Evolutionary conservation across 2,329 filamentous ascomycete species (phyloP).

Genomic region (Drechslerella coelobrocha): DNA sequence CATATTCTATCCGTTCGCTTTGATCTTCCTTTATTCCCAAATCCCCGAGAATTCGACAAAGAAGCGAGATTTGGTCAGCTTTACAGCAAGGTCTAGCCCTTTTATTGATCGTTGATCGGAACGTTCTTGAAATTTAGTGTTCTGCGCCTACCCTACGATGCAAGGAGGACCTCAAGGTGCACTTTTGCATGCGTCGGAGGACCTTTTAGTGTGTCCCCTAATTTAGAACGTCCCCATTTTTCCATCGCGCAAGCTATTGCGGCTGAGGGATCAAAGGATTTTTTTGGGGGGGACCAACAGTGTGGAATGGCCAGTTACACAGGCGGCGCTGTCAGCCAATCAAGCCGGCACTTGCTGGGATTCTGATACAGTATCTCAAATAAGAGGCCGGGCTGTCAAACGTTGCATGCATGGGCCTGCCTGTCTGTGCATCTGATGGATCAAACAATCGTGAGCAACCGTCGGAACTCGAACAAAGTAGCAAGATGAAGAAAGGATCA

Average conservation of each 20-base stretch:
- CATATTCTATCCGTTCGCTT: slow-evolving; percentile 15
- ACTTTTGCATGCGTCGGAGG: slow-evolving; percentile 15
- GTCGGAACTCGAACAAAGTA: too few species aligned
- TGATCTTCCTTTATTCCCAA: slow-evolving; percentile 4
- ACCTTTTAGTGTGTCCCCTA: slow-evolving; percentile 31
- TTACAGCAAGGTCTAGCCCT: slow-evolving; percentile 22
- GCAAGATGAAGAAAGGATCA: too few species aligned
- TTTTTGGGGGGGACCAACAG: slow-evolving; percentile 21
- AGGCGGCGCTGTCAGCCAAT: slow-evolving; percentile 42
- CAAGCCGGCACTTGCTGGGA: slow-evolving; percentile 26
- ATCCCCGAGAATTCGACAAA: slow-evolving; percentile 15
- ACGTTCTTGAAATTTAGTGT: slow-evolving; percentile 7
- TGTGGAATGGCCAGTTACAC: slow-evolving; percentile 46
- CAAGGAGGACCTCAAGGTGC: slow-evolving; percentile 28
- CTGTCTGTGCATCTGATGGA: too few species aligned
- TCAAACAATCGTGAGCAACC: too few species aligned
- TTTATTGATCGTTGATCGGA: slow-evolving; percentile 38
- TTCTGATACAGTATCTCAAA: slow-evolving; percentile 43
- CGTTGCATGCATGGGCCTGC: slow-evolving; percentile 19
- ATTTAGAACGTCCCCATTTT: slow-evolving; percentile 31
- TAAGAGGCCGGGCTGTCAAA: slow-evolving; percentile 36
- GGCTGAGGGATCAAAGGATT: slow-evolving; percentile 41
- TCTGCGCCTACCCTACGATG: slow-evolving; percentile 8
- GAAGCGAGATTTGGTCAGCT: slow-evolving; percentile 26
- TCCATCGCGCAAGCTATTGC: slow-evolving; percentile 42